A percentile compares a stretch with the other conserved stretches of the same genome.
Conservation (phyloP, 306 rosid species). For the Potentilla sterilis region DNA sequence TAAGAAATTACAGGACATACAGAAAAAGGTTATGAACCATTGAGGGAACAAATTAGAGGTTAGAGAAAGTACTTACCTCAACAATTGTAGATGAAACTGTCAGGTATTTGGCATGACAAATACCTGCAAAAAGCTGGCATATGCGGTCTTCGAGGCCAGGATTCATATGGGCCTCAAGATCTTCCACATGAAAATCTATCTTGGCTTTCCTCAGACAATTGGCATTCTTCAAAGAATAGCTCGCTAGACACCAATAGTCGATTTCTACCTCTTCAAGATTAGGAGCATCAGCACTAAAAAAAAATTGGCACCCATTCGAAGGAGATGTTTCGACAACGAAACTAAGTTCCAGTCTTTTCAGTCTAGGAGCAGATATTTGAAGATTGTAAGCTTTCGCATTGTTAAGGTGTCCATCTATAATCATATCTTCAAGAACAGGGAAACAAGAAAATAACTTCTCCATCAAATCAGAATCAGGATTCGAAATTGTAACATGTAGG, state of each 20-base stretch:
- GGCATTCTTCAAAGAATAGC: background rate
- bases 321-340: rapidly evolving
- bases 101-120: background rate
- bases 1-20: background rate
- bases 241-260: background rate
- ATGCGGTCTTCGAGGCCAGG: too few relatives aligned
- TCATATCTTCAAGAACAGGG: background rate
- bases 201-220: background rate
- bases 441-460: background rate
- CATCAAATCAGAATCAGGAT: background rate
- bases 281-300: background rate
- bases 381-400: background rate
- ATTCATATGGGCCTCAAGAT: background rate
- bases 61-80: background rate
- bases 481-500: background rate
- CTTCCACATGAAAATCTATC: background rate
- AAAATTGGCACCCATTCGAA: background rate
- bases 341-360: background rate
- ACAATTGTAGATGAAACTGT: background rate
- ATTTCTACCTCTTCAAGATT: background rate
- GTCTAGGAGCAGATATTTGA: background rate
- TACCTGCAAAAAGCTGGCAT: too few relatives aligned
- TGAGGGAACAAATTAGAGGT: background rate
- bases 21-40: background rate
- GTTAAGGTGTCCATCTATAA: background rate